Evolutionary conservation across 1,139 yeast species (phyloP).

Genomic region (Tardiomyces blankii): DNA sequence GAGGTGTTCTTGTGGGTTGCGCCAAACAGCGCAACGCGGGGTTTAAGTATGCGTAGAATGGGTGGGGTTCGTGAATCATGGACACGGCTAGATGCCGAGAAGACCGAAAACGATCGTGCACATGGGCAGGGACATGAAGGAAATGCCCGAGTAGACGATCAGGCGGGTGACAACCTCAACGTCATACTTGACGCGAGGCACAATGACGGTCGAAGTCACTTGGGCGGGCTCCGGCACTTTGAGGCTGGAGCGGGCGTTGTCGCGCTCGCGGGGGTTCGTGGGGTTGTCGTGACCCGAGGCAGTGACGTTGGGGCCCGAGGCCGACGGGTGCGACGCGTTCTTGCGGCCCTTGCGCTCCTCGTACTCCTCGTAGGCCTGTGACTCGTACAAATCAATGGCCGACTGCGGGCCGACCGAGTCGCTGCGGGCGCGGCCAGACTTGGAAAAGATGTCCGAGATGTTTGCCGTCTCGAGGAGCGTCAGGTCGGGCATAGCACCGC

Average conservation of each 20-base stretch:
- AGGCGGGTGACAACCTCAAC: constrained; percentile 65
- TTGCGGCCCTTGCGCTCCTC: constrained; percentile 13
- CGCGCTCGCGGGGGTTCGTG: neutral
- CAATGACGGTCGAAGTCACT: constrained; percentile 21
- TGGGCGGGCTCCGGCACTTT: neutral
- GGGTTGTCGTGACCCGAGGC: constrained; percentile 5
- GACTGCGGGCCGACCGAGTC: constrained; percentile 36
- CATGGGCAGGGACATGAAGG: constrained; percentile 16
- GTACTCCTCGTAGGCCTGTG: constrained; percentile 25
- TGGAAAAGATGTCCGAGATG: constrained; percentile 6
- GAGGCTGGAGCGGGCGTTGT: neutral
- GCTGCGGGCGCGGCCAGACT: constrained; percentile 16
- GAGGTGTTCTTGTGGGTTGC: no score
- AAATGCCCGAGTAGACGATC: constrained; percentile 65
- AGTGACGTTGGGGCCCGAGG: constrained; percentile 2
- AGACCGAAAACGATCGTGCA: neutral
- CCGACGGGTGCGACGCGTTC: neutral
- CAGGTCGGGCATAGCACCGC: constrained; percentile 11
- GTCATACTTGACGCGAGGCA: constrained; percentile 40
- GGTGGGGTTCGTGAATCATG: no score
- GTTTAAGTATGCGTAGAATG: no score
- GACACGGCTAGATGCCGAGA: neutral
- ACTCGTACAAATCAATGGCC: constrained; percentile 32
- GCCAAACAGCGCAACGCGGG: no score
- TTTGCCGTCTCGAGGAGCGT: constrained; percentile 9